Evolutionary conservation across 441 rosid genomes (phyloP).

Genomic region (Pelargonium citronellum): DNA sequence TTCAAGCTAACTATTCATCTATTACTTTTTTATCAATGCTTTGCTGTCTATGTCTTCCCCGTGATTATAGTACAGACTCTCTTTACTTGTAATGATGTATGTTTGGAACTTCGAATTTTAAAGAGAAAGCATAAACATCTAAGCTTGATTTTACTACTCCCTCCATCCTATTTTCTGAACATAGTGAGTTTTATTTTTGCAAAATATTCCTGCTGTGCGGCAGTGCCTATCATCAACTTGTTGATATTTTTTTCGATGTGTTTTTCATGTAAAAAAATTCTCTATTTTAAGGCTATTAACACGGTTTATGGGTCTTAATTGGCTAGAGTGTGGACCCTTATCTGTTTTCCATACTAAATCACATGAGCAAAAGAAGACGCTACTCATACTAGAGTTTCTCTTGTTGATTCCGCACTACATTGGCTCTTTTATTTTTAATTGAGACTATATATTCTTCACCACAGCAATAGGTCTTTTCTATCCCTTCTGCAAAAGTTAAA

Average conservation of each 20-base stretch:
- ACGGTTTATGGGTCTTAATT: too few relatives aligned
- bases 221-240: too few relatives aligned
- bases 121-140: too few relatives aligned
- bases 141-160: too few relatives aligned
- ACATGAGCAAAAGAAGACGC: background rate
- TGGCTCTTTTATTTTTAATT: background rate
- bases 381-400: background rate
- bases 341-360: background rate
- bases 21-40: background rate
- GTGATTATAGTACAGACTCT: background rate
- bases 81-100: too few relatives aligned
- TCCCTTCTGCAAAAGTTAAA: background rate
- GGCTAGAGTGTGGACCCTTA: background rate
- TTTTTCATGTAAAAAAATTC: too few relatives aligned
- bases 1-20: background rate
- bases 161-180: too few relatives aligned
- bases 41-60: background rate
- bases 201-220: too few relatives aligned
- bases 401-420: background rate
- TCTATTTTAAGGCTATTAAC: too few relatives aligned
- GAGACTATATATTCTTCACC: background rate
- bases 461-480: background rate
- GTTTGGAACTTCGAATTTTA: too few relatives aligned
- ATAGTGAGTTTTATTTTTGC: too few relatives aligned
- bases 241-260: too few relatives aligned